A percentile compares a stretch with the other conserved stretches of the same genome.
Evolutionary conservation across 2,329 filamentous ascomycete genomes (phyloP).

Genomic region (Ascochyta koolunga): DNA sequence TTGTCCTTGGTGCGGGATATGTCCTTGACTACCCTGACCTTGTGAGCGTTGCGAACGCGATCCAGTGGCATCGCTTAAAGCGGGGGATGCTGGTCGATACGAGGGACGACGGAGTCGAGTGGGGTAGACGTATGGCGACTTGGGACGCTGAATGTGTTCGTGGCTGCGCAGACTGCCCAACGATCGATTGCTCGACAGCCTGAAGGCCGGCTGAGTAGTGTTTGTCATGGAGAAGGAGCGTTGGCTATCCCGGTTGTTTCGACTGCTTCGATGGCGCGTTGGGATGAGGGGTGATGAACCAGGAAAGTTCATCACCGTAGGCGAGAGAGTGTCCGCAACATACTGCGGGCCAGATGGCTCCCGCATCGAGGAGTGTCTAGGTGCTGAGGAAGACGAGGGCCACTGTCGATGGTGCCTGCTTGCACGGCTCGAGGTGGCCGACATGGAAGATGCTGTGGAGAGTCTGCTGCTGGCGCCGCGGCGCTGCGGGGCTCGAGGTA

Average conservation of each 20-base stretch:
- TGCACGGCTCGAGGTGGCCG: slow-evolving; percentile 50
- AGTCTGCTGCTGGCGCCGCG: slow-evolving; percentile 42
- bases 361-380: slow-evolving; percentile 50
- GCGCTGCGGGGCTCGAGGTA: slow-evolving; percentile 45
- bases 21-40: slow-evolving; percentile 19
- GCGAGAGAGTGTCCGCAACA: slow-evolving; percentile 45
- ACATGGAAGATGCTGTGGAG: slow-evolving; percentile 50
- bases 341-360: slow-evolving; percentile 52
- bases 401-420: slow-evolving; percentile 43
- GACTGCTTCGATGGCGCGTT: slow-evolving; percentile 9
- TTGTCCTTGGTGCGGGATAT: slow-evolving; percentile 6
- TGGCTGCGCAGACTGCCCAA: slow-evolving; percentile 53
- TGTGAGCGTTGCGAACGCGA: slow-evolving; percentile 25
- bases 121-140: slow-evolving; percentile 52
- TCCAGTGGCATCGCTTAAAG: slow-evolving; percentile 49
- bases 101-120: slow-evolving; percentile 50
- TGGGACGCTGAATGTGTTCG: slow-evolving; percentile 43
- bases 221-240: slow-evolving; percentile 52
- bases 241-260: slow-evolving; percentile 42
- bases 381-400: slow-evolving; percentile 49
- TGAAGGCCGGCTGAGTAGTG: slow-evolving; percentile 40
- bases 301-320: slow-evolving; percentile 39
- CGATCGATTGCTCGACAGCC: slow-evolving; percentile 52
- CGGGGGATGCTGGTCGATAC: slow-evolving; percentile 52
- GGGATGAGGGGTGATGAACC: slow-evolving; percentile 40